Base-by-base conservation (phyloP, 306 rosid genomes). In the Lupinus albus region DNA sequence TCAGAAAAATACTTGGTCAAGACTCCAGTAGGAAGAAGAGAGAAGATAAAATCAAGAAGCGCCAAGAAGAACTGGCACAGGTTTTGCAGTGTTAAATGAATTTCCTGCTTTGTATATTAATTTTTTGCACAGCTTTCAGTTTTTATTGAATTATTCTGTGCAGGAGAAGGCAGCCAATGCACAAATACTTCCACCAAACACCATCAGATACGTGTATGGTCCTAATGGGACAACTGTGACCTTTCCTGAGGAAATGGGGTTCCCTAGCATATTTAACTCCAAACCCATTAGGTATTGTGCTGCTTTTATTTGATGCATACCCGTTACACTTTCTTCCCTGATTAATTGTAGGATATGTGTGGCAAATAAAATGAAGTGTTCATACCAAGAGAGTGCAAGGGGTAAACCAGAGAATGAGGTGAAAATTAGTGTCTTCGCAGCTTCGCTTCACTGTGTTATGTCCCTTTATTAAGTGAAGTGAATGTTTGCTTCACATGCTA, bases 1-100 rank as follows among this genome's bases (percentile, higher is more conserved):
- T 90, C 80, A 88, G 83, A 71, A 94, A 94, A 83, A 94, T 94
- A 61, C 99, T 86, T 14, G 97, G 97, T 77, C 99, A 94, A 85
- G 99, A 94, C 71, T 94, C 97, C 61, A 86, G 82, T 79, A 73
- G 97, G 79, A 94, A 94, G 82, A 94, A 94, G 72, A 74, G 83
- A 33, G 97, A 90, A 84, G 97, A 94, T 57, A 90, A 94, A 82
- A 77, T 82, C 8, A 90, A 85, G 92, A 94, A 94, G 83, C 97
- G 95, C 70, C 96, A 81, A 73, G 89, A 85, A 81, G 99, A 90
- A 77, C 0, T 86, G 81, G 97, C 97, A 44, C 92, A 90, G 91
- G 96, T 89, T 82, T 53, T 52, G 64, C 56, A 71, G 14, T 41
- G 8, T 9, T 6, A 51, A 11, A 72, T 45, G 60, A 46, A 38